These are phyloP conservation scores for Plantago coronopus DNA, from an alignment of 305 asterid species.

Conservation along the genomic window DNA sequence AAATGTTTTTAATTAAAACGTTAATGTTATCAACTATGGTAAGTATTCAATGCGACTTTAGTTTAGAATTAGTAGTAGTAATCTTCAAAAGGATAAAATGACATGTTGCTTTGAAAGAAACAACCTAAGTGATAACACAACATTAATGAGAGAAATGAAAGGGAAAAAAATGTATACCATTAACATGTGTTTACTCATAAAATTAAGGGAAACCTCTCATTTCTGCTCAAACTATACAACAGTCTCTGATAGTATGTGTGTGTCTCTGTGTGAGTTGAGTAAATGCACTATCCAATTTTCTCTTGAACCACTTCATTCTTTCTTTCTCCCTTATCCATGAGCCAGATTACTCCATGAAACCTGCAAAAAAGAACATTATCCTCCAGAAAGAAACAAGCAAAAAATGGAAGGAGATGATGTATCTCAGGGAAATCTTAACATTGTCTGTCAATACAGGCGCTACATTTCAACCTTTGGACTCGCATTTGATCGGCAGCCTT, in stretches of 20 bases:
- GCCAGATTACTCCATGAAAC: slow-evolving; percentile 3
- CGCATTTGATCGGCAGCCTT: slow-evolving; percentile 39
- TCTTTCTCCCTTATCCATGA: background rate
- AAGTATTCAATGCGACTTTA: too few species aligned
- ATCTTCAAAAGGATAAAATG: too few species aligned
- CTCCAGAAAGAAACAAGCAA: background rate
- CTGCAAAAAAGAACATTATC: background rate
- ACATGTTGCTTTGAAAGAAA: too few species aligned
- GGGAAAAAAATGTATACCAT: background rate
- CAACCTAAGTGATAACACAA: too few species aligned
- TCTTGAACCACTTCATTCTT: slow-evolving; percentile 2
- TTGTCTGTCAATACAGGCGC: slow-evolving; percentile 43
- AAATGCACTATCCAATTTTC: slow-evolving; percentile 8
- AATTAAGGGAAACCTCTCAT: slow-evolving; percentile 23
- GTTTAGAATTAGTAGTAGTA: too few species aligned
- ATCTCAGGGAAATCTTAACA: slow-evolving; percentile 26
- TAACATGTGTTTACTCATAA: slow-evolving; percentile 13
- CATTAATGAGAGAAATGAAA: too few species aligned
- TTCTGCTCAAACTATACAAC: slow-evolving; percentile 5
- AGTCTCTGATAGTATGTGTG: slow-evolving; percentile 20
- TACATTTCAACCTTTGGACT: slow-evolving; percentile 36
- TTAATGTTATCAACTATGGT: too few species aligned
- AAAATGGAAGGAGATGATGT: slow-evolving; percentile 12
- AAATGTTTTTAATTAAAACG: too few species aligned
- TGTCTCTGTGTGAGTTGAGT: slow-evolving; percentile 20